A percentile compares a stretch with the other conserved stretches of the same genome.
These are phyloP conservation scores for Trichosanthes cucumerina DNA, from an alignment of 306 rosid species.

Conservation along the genomic window DNA sequence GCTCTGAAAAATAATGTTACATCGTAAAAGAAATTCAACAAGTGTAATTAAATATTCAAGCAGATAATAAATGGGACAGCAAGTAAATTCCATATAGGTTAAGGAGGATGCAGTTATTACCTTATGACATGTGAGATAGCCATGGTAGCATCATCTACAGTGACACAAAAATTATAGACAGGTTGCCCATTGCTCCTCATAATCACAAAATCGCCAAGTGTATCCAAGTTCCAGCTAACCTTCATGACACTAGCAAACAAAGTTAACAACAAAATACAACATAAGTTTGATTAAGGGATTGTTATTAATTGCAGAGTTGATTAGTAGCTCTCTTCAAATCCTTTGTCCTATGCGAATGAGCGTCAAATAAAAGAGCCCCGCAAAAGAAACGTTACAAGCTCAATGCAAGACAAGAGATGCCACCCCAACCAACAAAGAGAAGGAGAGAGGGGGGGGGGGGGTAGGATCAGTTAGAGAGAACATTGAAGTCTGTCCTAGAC, in stretches of 20 bases:
- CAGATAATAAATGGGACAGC: not conserved
- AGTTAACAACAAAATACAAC: slow-evolving; percentile 17
- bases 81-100: slow-evolving; percentile 2
- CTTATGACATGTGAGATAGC: slow-evolving; percentile 95
- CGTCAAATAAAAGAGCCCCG: not conserved
- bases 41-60: not conserved
- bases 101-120: slow-evolving; percentile 22
- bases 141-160: slow-evolving; percentile 99
- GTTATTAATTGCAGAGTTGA: not conserved
- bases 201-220: slow-evolving; percentile 54
- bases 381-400: not conserved
- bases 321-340: not conserved
- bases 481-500: not conserved
- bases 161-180: slow-evolving; percentile 92
- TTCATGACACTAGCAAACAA: slow-evolving; percentile 72
- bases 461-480: not conserved
- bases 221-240: slow-evolving; percentile 98
- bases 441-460: not conserved
- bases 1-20: slow-evolving; percentile 38
- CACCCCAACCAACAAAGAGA: not conserved
- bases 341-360: not conserved
- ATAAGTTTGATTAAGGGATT: not conserved
- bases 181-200: slow-evolving; percentile 99
- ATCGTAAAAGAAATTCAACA: not conserved
- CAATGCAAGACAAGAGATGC: not conserved